phyloP scores from a whole-genome alignment of 2,329 filamentous ascomycete species.

The Exophiala calicioides region DNA sequence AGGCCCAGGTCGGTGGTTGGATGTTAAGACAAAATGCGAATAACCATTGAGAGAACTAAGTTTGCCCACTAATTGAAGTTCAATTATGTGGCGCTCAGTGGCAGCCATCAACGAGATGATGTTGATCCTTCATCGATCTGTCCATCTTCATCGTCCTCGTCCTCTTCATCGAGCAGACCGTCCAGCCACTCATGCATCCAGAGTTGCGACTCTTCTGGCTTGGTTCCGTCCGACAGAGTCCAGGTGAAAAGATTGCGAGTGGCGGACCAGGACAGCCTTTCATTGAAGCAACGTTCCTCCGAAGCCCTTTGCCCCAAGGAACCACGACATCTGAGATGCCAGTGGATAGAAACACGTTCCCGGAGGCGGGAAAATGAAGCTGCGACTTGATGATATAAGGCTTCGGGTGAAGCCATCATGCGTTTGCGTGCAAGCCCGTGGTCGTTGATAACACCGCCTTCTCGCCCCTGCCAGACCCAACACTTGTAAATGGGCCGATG shows the following conservation, averaged over 20 bases:
- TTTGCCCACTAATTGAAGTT: neutral
- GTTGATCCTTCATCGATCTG: neutral
- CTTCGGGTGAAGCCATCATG: neutral
- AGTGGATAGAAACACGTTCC: neutral
- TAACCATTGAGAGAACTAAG: neutral
- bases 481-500: neutral
- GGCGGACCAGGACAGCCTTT: neutral
- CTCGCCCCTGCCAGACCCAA: neutral
- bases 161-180: neutral
- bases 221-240: neutral
- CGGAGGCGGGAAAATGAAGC: neutral
- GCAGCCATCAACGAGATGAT: no score
- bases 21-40: neutral
- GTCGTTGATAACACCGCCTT: neutral
- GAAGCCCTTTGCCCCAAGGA: no score
- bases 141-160: neutral
- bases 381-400: neutral
- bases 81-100: no score
- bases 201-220: neutral
- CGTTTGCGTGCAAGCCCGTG: neutral
- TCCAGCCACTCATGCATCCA: slow-evolving; percentile 1
- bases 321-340: neutral
- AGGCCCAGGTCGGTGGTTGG: neutral
- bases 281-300: neutral
- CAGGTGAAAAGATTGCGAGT: neutral